Conservation (phyloP, 306 rosid genomes). For the Delonix regia region DNA sequence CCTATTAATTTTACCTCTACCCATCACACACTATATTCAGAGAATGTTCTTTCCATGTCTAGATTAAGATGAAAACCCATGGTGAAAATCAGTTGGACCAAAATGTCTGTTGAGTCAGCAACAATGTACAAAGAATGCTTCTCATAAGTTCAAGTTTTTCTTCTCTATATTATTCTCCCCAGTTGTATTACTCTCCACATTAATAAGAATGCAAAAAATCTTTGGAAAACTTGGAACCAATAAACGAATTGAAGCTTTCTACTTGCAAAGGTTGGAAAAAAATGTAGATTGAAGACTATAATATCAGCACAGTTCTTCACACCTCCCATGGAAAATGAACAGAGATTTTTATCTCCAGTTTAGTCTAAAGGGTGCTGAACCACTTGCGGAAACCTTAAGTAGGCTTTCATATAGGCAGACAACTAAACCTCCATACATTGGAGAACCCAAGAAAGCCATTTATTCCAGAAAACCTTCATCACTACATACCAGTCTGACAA, state of each 20-base stretch:
- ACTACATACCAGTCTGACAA: not conserved
- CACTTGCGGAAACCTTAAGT: not conserved
- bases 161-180: no score
- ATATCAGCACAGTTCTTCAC: not conserved
- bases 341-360: not conserved
- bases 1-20: no score
- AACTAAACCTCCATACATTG: conserved; percentile 11
- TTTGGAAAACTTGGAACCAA: no score
- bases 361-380: not conserved
- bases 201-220: no score
- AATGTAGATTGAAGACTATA: not conserved
- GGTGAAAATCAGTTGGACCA: not conserved
- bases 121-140: not conserved
- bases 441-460: no score
- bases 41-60: no score
- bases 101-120: not conserved
- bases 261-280: not conserved
- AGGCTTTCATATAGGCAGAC: not conserved
- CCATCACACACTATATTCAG: no score
- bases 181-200: not conserved
- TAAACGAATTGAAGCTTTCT: no score
- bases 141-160: not conserved
- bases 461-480: not conserved
- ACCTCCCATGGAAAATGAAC: not conserved
- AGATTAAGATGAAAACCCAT: no score